Base-by-base conservation (phyloP, 768 basidiomycete genomes). In the Termitomyces sp. region DNA sequence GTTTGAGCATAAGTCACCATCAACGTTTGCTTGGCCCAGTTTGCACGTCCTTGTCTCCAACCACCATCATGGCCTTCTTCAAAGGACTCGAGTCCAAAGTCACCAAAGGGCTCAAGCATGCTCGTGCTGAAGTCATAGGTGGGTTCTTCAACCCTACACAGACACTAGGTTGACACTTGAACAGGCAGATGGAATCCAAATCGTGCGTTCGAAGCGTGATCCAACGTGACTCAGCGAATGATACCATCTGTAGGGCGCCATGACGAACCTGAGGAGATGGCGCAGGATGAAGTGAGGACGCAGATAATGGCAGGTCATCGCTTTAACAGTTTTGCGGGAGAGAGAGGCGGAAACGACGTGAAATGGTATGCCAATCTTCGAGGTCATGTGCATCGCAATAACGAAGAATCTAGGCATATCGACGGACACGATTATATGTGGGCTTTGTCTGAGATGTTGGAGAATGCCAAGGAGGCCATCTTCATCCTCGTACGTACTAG, bases 351-450 rank as follows among this genome's bases (percentile, higher is more conserved):
- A 12, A 94, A 94, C 68, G 74, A 77, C 34, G 86, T 90, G 45
- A 98, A 97, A 73, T 98, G 92, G 90, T 88, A 56, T 26, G 72
- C 58, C 33, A 34, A 39, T 3, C 33, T 12, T 12, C 10, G 33
- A 33, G 33, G 10, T 33, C 2, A 9, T 12, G 10, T 2, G 8
- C 33, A 9, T 31, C n/a, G 31, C 3, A 10, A 9, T 9, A 36
- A 36, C 34, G 28, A 29, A 34, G 24, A 12, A 24, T 46, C 49
- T 3, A 84, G 88, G 87, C 93, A 94, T 68, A 81, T 96, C 48
- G 95, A 96, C 64, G 96, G 96, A 0, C 92, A 97, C 57, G 95
- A 98, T 73, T 98, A 96, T 70, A 90, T 98, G 81, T 98, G 89
- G 82, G 95, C 96, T 0, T 69, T 97, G 36, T 92, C 92, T 1